Base-by-base conservation (phyloP, 1,284 basidiomycete genomes). In the Afroboletus lepidellus region DNA sequence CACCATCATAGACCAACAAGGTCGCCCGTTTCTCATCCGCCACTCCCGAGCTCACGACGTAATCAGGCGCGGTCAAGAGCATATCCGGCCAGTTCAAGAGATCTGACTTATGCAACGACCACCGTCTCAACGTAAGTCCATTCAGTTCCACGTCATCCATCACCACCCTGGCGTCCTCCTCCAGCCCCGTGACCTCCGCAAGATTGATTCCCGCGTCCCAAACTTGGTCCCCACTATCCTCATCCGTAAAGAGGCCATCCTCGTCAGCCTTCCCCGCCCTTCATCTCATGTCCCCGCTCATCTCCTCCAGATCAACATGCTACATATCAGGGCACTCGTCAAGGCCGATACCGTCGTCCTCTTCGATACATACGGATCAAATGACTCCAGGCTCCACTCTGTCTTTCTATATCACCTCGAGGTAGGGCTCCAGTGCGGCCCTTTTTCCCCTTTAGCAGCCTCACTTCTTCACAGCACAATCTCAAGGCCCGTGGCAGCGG, bases 151-250 rank as follows among this genome's bases (percentile, higher is more conserved):
- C 57, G 52, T 58, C 56, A 66, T 55, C 30, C 16, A 2, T 53
- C 47, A 56, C 53, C 59, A 48, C 53, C 57, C 56, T 59, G 59
- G 60, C 60, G 48, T 67, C 57, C 48, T 41, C 15, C 56, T 48
- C 46, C 68, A 98, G 90, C 91, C 94, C 57, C 89, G 96, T 76
- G 96, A 99, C 74, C 78, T 99, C 38, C 87, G 96, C 52, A 98
- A 98, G 76, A 93, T 99, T 62, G 96, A 98, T 75, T 94, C 92
- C 13, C 80, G 94, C 57, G 84, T 95, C 54, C 94, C 94, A 20
- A 97, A 95, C 70, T 82, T 96, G 51, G 92, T 98, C 15, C 95
- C 96, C 29, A 94, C 93, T 34, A 97, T 98, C 64, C 80, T 99
- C 41, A 85, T 92, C 38, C 81, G 96, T 55, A 86, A 87, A 63